Base-by-base conservation (phyloP, 768 basidiomycete species). In the Leccinum uliginosum region DNA sequence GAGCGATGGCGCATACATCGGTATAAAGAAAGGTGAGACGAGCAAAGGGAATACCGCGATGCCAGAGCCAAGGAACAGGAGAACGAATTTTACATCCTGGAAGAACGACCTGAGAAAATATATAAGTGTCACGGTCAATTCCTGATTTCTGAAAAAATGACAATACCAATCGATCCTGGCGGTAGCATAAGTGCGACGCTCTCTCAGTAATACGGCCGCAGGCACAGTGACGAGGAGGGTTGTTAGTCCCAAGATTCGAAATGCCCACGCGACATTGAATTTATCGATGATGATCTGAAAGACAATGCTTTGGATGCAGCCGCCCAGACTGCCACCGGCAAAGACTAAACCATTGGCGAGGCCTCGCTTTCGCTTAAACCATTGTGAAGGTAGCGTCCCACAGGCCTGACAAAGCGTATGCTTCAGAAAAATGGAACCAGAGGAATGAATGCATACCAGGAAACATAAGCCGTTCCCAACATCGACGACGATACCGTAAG, bases 31-130 rank as follows among this genome's bases (percentile, higher is more conserved):
- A 24, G 45, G 23, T 15, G 73, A 66, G 23, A 73, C 71, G 34
- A 75, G 68, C 9, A 72, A 56, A n/a, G 71, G 73, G 54, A 75
- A 75, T 15, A 71, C 72, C 24, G 66, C 70, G 24, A 73, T 57
- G n/a, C 62, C 71, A 29, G 67, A 70, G 4, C 69, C 71, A n/a
- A 73, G 32, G 55, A 67, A 73, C 7, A 74, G 62, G 7, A 65
- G 53, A 14, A 64, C 50, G 24, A 66, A 70, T 44, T 67, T 69
- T 6, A 50, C 50, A 59, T 74, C 71, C 51, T 52, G 60, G 59
- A 73, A 73, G 4, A 73, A 51, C 48, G 62, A 64, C 68, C 71
- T 71, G 49, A 21, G 24, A 34, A 44, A 24, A 46, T 6, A 30
- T 61, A 52, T 21, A n/a, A n/a, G n/a, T n/a, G n/a, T n/a, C n/a